These are phyloP conservation scores for Breynia disticha DNA, from an alignment of 441 rosid species.

Conservation along the genomic window DNA sequence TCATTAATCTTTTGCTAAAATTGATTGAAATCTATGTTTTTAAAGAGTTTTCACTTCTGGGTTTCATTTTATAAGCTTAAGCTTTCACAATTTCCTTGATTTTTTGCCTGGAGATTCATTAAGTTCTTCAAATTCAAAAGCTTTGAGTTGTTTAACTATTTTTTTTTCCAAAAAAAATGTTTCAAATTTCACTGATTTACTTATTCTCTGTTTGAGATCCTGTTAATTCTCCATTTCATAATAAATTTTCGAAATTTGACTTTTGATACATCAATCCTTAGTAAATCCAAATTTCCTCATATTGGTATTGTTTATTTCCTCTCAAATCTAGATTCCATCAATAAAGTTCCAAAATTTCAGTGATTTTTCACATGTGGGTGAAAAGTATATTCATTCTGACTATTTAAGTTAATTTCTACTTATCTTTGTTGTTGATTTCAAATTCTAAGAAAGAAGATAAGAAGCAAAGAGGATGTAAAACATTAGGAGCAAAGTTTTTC, in stretches of 20 bases:
- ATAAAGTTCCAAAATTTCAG: background rate
- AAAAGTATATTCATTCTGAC: too few relatives aligned
- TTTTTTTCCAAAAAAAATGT: background rate
- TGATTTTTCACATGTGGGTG: background rate
- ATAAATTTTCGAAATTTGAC: background rate
- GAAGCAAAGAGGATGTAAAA: constrained; percentile 32
- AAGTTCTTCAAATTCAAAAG: background rate
- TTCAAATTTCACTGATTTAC: background rate
- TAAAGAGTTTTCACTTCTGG: background rate
- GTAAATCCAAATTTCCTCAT: constrained; percentile 3
- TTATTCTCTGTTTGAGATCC: background rate
- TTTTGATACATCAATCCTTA: constrained; percentile 1
- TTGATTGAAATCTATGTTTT: background rate
- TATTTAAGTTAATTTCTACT: background rate
- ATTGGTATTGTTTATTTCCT: constrained; percentile 4
- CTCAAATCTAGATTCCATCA: background rate
- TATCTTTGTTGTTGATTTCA: constrained; percentile 9
- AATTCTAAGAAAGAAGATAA: constrained; percentile 44
- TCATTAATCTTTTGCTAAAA: too few relatives aligned
- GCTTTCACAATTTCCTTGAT: background rate
- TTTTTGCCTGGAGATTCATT: constrained; percentile 5
- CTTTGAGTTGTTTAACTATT: background rate
- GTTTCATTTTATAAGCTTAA: background rate
- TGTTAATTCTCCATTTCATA: background rate
- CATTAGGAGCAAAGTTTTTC: constrained; percentile 47